Evolutionary conservation across 306 rosid species (phyloP).

Genomic region (Boehmeria nivea): DNA sequence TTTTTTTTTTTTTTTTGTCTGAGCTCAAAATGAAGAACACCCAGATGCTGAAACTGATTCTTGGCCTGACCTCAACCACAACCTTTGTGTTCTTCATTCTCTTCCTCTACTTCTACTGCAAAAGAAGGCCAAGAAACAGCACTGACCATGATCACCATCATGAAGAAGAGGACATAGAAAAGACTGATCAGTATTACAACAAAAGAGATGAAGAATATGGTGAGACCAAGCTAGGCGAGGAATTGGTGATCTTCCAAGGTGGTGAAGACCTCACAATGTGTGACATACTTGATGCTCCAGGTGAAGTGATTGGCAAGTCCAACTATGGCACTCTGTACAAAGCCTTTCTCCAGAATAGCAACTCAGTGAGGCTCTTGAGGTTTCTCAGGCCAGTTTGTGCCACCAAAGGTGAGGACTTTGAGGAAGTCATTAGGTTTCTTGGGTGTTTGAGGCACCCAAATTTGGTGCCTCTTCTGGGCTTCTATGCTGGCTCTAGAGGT

Average conservation of each 20-base stretch:
- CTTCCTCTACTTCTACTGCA: conserved; percentile 38
- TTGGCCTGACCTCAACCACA: conserved; percentile 33
- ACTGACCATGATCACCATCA: neutral
- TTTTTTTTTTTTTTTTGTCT: too few relatives aligned
- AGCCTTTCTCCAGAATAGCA: conserved; percentile 69
- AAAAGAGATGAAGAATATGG: conserved; percentile 25
- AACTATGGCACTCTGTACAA: conserved; percentile 78
- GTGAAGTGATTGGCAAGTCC: conserved; percentile 94
- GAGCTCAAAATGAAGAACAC: conserved; percentile 25
- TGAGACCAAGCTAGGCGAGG: conserved; percentile 41
- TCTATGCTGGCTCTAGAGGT: conserved; percentile 87
- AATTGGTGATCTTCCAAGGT: conserved; percentile 56
- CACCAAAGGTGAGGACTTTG: conserved; percentile 51
- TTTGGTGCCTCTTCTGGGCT: conserved; percentile 87
- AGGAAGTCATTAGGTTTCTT: conserved; percentile 47
- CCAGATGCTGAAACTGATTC: conserved; percentile 44
- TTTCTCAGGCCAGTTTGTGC: conserved; percentile 82
- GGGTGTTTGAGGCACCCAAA: conserved; percentile 69
- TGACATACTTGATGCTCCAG: conserved; percentile 93
- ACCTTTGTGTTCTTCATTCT: conserved; percentile 35
- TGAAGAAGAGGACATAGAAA: conserved; percentile 52
- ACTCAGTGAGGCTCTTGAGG: conserved; percentile 65
- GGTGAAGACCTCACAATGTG: conserved; percentile 67
- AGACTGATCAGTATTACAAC: conserved; percentile 24
- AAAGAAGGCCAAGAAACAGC: conserved; percentile 13